Conservation (phyloP, 1,284 basidiomycete species). For the Amylostereum areolatum region DNA sequence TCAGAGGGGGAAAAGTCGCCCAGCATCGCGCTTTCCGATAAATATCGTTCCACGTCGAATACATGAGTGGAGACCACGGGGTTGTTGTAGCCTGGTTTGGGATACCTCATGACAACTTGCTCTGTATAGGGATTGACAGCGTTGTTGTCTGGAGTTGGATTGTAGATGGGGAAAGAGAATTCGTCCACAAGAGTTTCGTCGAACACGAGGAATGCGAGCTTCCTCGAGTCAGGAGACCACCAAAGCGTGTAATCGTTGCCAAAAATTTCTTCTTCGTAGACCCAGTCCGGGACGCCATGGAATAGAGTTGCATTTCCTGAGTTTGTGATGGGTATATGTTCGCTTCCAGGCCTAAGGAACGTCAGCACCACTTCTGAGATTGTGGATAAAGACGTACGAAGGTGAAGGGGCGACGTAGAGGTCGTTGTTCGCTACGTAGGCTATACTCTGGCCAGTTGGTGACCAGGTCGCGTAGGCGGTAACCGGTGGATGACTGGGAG, state of each 20-base stretch:
- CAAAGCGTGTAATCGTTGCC: conserved; percentile 72
- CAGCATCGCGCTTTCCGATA: conserved; percentile 28
- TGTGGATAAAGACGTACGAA: conserved; percentile 32
- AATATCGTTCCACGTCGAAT: conserved; percentile 61
- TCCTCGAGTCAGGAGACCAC: conserved; percentile 84
- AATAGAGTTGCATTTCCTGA: conserved; percentile 83
- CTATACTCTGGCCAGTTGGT: conserved; percentile 75
- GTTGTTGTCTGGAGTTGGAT: conserved; percentile 65
- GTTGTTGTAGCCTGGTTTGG: conserved; percentile 89
- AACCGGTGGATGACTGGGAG: conserved; percentile 59
- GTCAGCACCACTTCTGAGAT: background rate
- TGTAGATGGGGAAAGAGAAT: conserved; percentile 88
- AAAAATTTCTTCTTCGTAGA: conserved; percentile 94
- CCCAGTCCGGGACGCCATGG: conserved; percentile 95
- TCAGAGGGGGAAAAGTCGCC: conserved; percentile 33
- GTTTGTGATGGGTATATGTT: conserved; percentile 74
- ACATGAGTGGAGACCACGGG: conserved; percentile 83
- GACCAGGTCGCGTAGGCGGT: conserved; percentile 84
- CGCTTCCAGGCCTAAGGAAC: conserved; percentile 27
- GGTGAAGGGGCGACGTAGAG: conserved; percentile 72
- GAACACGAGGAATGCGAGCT: conserved; percentile 80
- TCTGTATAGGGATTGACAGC: conserved; percentile 75
- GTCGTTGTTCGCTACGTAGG: conserved; percentile 80
- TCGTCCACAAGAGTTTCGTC: conserved; percentile 88
- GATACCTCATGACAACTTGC: conserved; percentile 81